A percentile compares a stretch with the other conserved stretches of the same genome.
Evolutionary conservation across 257 asterid genomes (phyloP).

Genomic region (Solanum tarapatanum): DNA sequence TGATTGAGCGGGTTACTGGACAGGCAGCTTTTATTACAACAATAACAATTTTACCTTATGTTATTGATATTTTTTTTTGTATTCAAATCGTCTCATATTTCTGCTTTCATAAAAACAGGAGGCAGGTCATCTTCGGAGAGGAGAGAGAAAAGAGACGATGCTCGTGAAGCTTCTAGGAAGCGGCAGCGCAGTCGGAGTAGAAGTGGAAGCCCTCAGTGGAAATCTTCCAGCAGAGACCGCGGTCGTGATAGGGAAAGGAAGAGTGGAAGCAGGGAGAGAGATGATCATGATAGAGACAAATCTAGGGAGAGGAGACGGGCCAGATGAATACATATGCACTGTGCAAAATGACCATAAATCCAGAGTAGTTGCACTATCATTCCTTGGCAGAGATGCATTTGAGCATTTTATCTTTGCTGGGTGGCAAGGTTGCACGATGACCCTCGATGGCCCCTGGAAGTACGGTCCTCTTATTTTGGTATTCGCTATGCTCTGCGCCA

Average conservation of each 20-base stretch:
- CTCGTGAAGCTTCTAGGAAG: conserved; percentile 47
- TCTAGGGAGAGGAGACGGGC: conserved; percentile 50
- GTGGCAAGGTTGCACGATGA: not conserved
- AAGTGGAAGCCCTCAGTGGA: conserved; percentile 66
- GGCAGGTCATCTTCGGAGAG: conserved; percentile 42
- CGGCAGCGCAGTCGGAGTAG: conserved; percentile 62
- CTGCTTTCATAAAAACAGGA: conserved; percentile 16
- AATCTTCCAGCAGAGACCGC: conserved; percentile 40
- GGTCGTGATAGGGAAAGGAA: conserved; percentile 54
- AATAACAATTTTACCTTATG: not conserved
- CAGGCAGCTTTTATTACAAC: not conserved
- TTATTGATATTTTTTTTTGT: not conserved
- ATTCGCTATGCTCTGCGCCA: not conserved
- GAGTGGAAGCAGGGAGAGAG: conserved; percentile 70
- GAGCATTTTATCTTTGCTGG: not conserved
- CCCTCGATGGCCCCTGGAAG: not conserved
- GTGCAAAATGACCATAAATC: not conserved
- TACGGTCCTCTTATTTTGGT: not conserved
- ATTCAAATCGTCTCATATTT: not conserved
- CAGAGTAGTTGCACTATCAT: not conserved
- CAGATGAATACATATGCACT: conserved; percentile 21
- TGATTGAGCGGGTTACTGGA: not conserved
- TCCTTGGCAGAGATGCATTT: not conserved
- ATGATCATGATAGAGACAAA: conserved; percentile 63
- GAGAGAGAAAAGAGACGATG: conserved; percentile 46